Conservation (phyloP, 1,139 yeast genomes). For the Kodamaea sp. region DNA sequence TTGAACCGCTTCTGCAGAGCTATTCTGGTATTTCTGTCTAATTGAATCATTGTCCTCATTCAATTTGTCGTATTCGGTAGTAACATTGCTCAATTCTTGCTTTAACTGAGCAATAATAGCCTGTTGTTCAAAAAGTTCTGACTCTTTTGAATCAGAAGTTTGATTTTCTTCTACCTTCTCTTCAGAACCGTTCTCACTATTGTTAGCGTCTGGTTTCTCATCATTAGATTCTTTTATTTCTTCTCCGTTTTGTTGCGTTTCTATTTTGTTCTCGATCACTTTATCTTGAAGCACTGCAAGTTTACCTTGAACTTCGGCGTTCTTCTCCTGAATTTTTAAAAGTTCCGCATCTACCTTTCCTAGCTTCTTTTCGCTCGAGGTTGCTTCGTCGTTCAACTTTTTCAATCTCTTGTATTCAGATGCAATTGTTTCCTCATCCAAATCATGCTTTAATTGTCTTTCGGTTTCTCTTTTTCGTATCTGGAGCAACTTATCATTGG, state of each 20-base stretch:
- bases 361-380: constrained; percentile 47
- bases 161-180: too few relatives aligned
- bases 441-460: constrained; percentile 53
- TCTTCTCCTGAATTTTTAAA: constrained; percentile 19
- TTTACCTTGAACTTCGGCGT: constrained; percentile 19
- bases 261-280: constrained; percentile 4
- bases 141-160: too few relatives aligned
- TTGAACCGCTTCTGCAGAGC: constrained; percentile 59
- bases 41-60: constrained; percentile 39
- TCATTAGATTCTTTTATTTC: too few relatives aligned
- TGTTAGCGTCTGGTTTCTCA: too few relatives aligned
- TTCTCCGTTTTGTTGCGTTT: too few relatives aligned
- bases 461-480: constrained; percentile 47
- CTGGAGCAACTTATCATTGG: constrained; percentile 21
- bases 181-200: too few relatives aligned
- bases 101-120: constrained; percentile 30
- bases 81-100: constrained; percentile 28
- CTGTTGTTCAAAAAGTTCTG: constrained; percentile 26
- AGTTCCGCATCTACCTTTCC: constrained; percentile 42
- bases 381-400: constrained; percentile 49
- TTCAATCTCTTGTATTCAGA: constrained; percentile 47
- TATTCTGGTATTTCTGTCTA: constrained; percentile 52
- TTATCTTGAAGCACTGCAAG: constrained; percentile 19
- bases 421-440: constrained; percentile 50
- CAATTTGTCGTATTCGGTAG: constrained; percentile 27